Percentiles rank a stretch among this genome's conserved stretches.
These are phyloP conservation scores for Malus sieversii DNA, from an alignment of 306 rosid genomes.

Conservation along the genomic window DNA sequence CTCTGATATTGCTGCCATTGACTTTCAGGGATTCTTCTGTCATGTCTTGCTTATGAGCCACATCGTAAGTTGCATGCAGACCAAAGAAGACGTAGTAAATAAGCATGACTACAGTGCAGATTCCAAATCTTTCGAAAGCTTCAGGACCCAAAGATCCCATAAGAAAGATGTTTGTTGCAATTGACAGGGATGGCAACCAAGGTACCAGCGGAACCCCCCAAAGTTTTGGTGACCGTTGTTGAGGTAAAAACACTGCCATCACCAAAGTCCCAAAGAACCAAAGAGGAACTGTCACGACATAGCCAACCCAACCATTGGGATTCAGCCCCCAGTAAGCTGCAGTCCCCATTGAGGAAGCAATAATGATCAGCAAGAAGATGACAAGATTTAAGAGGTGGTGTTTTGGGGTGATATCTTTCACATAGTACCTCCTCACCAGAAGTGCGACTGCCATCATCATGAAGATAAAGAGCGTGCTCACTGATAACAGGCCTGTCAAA, in stretches of 20 bases:
- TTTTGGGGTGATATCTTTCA: constrained; percentile 43
- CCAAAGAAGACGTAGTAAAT: constrained; percentile 63
- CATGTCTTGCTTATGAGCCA: constrained; percentile 51
- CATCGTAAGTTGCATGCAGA: constrained; percentile 75
- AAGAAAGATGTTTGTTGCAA: constrained; percentile 60
- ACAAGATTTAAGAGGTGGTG: constrained; percentile 37
- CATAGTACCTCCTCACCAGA: constrained; percentile 69
- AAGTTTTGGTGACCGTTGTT: constrained; percentile 54
- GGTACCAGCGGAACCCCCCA: constrained; percentile 94
- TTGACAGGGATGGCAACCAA: constrained; percentile 72
- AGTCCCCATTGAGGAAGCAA: constrained; percentile 66
- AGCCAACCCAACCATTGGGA: constrained; percentile 63
- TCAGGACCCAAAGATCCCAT: constrained; percentile 55
- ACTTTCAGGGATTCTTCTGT: constrained; percentile 19
- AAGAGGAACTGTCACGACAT: constrained; percentile 40
- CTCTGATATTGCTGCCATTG: not conserved
- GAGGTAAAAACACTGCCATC: constrained; percentile 38
- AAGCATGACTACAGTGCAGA: constrained; percentile 55
- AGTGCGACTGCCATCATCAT: constrained; percentile 70
- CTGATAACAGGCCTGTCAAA: constrained; percentile 53
- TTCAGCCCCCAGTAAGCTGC: constrained; percentile 60
- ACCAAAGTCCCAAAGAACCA: constrained; percentile 67
- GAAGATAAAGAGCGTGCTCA: constrained; percentile 72
- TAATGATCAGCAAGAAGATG: constrained; percentile 38
- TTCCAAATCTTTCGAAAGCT: constrained; percentile 62